A percentile compares a stretch with the other conserved stretches of the same genome.
phyloP scores from a whole-genome alignment of 2,329 filamentous ascomycete species.

The Huntiella savannae region DNA sequence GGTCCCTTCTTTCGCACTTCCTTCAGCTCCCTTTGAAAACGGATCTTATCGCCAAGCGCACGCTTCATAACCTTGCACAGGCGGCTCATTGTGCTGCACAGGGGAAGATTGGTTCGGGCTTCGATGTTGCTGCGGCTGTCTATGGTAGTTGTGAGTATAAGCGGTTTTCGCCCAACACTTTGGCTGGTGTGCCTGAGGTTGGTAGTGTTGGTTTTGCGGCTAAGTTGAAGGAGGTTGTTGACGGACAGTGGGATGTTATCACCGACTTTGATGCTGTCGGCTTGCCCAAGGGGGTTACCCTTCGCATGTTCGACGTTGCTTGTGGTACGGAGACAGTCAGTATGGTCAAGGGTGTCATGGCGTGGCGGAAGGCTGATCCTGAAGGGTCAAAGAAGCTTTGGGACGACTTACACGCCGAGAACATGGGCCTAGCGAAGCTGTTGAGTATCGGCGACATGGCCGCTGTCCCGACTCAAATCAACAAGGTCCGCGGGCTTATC shows the following conservation, averaged over 20 bases:
- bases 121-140: conserved; percentile 84
- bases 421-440: conserved; percentile 48
- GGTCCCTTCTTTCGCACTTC: conserved; percentile 59
- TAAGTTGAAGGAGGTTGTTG: conserved; percentile 44
- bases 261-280: conserved; percentile 31
- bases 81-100: conserved; percentile 88
- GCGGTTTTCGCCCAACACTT: conserved; percentile 68
- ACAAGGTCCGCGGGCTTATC: conserved; percentile 40
- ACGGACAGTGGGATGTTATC: conserved; percentile 56
- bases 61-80: conserved; percentile 83
- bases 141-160: conserved; percentile 82
- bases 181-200: conserved; percentile 47
- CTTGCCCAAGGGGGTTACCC: conserved; percentile 52
- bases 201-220: conserved; percentile 47
- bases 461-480: conserved; percentile 28
- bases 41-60: conserved; percentile 21
- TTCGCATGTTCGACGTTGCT: conserved; percentile 92
- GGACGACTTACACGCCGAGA: conserved; percentile 53
- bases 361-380: conserved; percentile 52
- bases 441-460: conserved; percentile 32
- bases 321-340: conserved; percentile 83
- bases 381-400: conserved; percentile 46
- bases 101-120: conserved; percentile 89
- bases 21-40: conserved; percentile 25
- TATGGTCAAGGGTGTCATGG: conserved; percentile 85